A percentile compares a stretch with the other conserved stretches of the same genome.
phyloP scores from a whole-genome alignment of 2,329 filamentous ascomycete species.

The Calonectria pseudoturangicola region DNA sequence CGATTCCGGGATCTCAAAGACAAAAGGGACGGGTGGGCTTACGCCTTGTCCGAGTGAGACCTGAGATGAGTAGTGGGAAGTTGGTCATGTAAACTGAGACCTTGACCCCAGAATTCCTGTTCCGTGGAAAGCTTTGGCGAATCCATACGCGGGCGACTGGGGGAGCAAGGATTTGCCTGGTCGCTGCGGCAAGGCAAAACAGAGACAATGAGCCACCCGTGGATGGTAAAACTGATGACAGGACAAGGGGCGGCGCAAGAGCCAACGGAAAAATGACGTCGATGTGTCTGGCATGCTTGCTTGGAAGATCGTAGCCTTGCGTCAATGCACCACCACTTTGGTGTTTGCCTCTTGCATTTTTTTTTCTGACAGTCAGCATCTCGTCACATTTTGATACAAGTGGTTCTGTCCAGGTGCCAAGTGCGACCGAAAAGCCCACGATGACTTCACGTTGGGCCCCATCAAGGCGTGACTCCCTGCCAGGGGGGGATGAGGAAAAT shows the following conservation, averaged over 20 bases:
- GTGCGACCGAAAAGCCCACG: conserved; percentile 40
- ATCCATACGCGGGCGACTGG: conserved; percentile 21
- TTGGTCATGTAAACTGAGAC: conserved; percentile 23
- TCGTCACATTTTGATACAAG: conserved; percentile 35
- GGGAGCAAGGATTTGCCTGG: conserved; percentile 41
- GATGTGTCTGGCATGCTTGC: conserved; percentile 33
- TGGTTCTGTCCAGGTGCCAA: conserved; percentile 30
- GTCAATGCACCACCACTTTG: conserved; percentile 16
- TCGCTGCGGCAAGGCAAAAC: conserved; percentile 36
- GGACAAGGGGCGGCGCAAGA: conserved; percentile 27
- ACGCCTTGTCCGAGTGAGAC: conserved; percentile 34
- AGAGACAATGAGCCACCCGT: conserved; percentile 18
- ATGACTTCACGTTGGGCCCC: conserved; percentile 49
- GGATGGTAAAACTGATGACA: conserved; percentile 22
- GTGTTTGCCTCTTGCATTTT: conserved; percentile 30
- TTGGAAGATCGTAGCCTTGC: conserved; percentile 35
- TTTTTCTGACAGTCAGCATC: conserved; percentile 39
- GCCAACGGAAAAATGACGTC: conserved; percentile 45
- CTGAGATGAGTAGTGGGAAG: conserved; percentile 34
- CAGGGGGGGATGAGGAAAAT: conserved; percentile 26
- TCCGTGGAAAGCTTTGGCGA: not conserved
- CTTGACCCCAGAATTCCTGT: conserved; percentile 31
- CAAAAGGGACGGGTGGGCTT: conserved; percentile 11
- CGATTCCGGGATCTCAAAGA: conserved; percentile 31
- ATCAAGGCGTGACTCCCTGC: conserved; percentile 12